Percentiles rank a stretch among this genome's conserved stretches.
Evolutionary conservation across 805 yeast species (phyloP).

Genomic region (Kodamaea jinghongensis): DNA sequence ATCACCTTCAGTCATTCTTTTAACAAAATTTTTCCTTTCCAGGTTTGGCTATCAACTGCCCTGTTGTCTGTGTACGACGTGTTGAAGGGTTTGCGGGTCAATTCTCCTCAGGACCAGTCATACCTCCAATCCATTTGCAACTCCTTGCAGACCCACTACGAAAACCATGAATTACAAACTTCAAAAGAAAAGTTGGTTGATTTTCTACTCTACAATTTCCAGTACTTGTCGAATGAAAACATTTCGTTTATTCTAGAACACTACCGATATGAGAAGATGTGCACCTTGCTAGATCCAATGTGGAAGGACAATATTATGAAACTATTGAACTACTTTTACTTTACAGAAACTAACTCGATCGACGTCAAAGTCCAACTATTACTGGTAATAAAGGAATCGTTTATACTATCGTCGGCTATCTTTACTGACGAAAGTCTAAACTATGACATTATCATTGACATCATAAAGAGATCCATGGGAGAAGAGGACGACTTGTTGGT

Average conservation of each 20-base stretch:
- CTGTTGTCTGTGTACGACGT: slow-evolving; percentile 39
- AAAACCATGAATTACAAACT: slow-evolving; percentile 36
- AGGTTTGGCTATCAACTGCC: slow-evolving; percentile 39
- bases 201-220: slow-evolving; percentile 39
- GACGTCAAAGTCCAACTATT: slow-evolving; percentile 32
- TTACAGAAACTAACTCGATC: slow-evolving; percentile 16
- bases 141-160: slow-evolving; percentile 31
- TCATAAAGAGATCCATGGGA: slow-evolving; percentile 26
- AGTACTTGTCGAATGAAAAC: slow-evolving; percentile 33
- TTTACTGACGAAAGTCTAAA: slow-evolving; percentile 23
- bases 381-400: slow-evolving; percentile 34
- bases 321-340: slow-evolving; percentile 46
- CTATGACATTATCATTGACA: slow-evolving; percentile 30
- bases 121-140: slow-evolving; percentile 35
- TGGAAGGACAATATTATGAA: slow-evolving; percentile 51
- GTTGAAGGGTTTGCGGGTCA: slow-evolving; percentile 22
- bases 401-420: slow-evolving; percentile 30
- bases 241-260: slow-evolving; percentile 46
- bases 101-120: slow-evolving; percentile 26
- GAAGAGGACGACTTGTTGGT: slow-evolving; percentile 34
- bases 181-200: slow-evolving; percentile 42
- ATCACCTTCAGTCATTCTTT: slow-evolving; percentile 15
- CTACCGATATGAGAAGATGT: slow-evolving; percentile 48
- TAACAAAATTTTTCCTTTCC: slow-evolving; percentile 35
- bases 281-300: slow-evolving; percentile 49